Conservation (phyloP, 768 basidiomycete species). For the Leccinellum rugosiceps region DNA sequence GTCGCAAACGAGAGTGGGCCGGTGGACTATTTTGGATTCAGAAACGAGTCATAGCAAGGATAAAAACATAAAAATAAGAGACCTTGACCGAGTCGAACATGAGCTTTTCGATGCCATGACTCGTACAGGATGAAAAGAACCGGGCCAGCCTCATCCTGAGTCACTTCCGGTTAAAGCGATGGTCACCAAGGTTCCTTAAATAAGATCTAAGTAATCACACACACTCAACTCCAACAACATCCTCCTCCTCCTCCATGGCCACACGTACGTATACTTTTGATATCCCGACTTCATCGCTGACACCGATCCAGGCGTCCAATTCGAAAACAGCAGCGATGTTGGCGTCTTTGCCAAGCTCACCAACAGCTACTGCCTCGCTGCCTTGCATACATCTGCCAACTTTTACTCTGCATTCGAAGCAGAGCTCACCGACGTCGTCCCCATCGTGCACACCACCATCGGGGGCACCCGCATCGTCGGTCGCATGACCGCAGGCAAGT, state of each 20-base stretch:
- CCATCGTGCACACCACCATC: conserved; percentile 95
- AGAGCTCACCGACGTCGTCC: conserved; percentile 89
- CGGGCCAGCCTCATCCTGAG: conserved; percentile 10
- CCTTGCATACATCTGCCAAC: conserved; percentile 92
- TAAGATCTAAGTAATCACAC: background rate
- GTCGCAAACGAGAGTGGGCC: conserved; percentile 86
- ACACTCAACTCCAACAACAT: background rate
- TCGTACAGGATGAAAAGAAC: background rate
- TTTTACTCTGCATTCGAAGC: conserved; percentile 98
- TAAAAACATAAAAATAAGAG: background rate
- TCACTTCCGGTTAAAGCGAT: conserved; percentile 2
- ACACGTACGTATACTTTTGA: conserved; percentile 48
- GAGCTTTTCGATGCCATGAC: conserved; percentile 52
- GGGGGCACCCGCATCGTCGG: conserved; percentile 93
- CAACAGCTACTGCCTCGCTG: conserved; percentile 95
- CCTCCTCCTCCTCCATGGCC: conserved; percentile 43
- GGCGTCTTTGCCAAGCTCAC: conserved; percentile 98
- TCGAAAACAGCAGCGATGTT: conserved; percentile 92
- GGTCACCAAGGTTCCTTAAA: background rate
- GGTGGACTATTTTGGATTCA: conserved; percentile 60
- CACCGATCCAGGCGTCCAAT: conserved; percentile 67
- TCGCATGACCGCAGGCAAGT: conserved; percentile 80
- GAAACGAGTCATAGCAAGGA: background rate
- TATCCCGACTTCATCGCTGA: background rate
- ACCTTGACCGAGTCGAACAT: conserved; percentile 74